These are phyloP conservation scores for Ceratocystis harringtonii DNA, from an alignment of 2,329 filamentous ascomycete species.

Conservation along the genomic window DNA sequence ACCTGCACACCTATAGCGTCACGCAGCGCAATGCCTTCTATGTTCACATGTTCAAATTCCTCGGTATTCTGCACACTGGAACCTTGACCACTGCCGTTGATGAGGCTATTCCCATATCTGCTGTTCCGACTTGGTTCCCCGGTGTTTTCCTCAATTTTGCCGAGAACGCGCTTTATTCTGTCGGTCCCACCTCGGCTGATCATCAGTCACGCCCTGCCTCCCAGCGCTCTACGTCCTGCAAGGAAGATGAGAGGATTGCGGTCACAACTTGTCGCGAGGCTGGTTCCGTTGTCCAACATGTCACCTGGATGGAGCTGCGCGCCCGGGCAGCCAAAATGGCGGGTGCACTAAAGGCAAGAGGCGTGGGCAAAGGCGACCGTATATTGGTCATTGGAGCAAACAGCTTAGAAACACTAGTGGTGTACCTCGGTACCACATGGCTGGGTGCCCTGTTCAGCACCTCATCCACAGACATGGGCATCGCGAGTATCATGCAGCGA, in stretches of 20 bases:
- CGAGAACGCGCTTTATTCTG: conserved; percentile 60
- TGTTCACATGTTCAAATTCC: conserved; percentile 44
- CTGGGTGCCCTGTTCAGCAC: conserved; percentile 63
- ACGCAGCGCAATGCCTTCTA: conserved; percentile 49
- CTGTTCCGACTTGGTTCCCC: conserved; percentile 61
- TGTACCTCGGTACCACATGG: conserved; percentile 54
- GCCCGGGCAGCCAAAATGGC: conserved; percentile 42
- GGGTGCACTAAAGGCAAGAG: conserved; percentile 49
- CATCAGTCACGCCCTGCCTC: conserved; percentile 25
- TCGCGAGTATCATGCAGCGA: conserved; percentile 60
- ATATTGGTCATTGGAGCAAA: conserved; percentile 64
- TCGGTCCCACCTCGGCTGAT: conserved; percentile 20
- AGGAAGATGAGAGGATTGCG: conserved; percentile 57
- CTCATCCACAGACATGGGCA: conserved; percentile 70
- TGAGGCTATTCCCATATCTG: conserved; percentile 52
- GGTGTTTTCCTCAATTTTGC: conserved; percentile 63
- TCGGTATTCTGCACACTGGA: conserved; percentile 49
- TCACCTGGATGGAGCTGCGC: conserved; percentile 56
- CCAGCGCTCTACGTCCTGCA: conserved; percentile 38
- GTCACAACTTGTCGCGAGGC: conserved; percentile 61
- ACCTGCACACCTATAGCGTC: conserved; percentile 57
- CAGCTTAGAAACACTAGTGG: conserved; percentile 55
- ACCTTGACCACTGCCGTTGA: conserved; percentile 48
- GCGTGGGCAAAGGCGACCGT: conserved; percentile 56
- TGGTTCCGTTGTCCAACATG: conserved; percentile 35